Percentiles rank a stretch among this genome's conserved stretches.
Conservation (phyloP, 768 basidiomycete genomes). For the Lactarius evosmus region DNA sequence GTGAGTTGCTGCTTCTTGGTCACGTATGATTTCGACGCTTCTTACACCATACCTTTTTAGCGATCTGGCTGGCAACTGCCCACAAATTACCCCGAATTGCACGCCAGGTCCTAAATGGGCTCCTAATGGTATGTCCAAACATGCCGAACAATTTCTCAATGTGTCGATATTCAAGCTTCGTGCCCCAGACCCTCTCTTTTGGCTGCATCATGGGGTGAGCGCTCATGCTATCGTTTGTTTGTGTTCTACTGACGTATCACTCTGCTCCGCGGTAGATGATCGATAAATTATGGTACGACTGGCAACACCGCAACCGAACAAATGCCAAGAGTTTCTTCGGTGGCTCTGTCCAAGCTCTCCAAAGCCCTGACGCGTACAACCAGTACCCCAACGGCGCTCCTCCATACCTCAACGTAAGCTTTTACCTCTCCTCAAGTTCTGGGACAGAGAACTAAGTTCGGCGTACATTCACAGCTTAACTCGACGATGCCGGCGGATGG, state of each 20-base stretch:
- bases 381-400: slow-evolving; percentile 33
- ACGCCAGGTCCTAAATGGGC: slow-evolving; percentile 33
- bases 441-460: neutral
- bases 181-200: slow-evolving; percentile 38
- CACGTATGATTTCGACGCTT: neutral
- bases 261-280: slow-evolving; percentile 32
- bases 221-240: neutral
- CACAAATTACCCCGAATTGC: slow-evolving; percentile 32
- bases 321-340: slow-evolving; percentile 35
- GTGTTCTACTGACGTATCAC: neutral
- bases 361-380: slow-evolving; percentile 27
- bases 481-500: slow-evolving; percentile 33
- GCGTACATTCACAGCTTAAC: slow-evolving; percentile 28
- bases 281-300: slow-evolving; percentile 40
- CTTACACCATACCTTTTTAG: slow-evolving; percentile 21
- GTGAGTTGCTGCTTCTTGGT: slow-evolving; percentile 20
- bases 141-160: neutral
- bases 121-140: slow-evolving; percentile 32
- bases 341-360: slow-evolving; percentile 33
- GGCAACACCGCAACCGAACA: slow-evolving; percentile 32
- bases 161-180: neutral
- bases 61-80: slow-evolving; percentile 35
- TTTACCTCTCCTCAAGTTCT: neutral
- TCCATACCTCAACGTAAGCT: slow-evolving; percentile 31
- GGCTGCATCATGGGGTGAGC: slow-evolving; percentile 37